Conservation (phyloP, 163 green algal species). For the Trebouxia gelatinosa region DNA sequence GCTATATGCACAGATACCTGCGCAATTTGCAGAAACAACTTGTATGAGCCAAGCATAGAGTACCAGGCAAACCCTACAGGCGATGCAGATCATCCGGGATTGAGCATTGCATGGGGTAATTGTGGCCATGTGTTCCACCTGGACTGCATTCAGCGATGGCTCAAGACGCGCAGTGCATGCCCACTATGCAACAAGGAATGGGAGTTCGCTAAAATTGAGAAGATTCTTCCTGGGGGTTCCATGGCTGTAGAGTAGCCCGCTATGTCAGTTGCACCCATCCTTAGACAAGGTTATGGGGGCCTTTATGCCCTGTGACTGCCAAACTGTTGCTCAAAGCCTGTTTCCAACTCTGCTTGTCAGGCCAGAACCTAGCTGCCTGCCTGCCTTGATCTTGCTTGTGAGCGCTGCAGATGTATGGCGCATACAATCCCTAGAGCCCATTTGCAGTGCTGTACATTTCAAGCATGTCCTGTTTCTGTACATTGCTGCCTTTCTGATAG, state of each 20-base stretch:
- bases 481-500: too few species aligned
- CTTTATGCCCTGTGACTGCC: background rate
- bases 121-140: slow-evolving; percentile 93
- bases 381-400: background rate
- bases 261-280: too few species aligned
- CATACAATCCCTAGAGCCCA: background rate
- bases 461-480: too few species aligned
- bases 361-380: background rate
- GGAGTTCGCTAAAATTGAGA: slow-evolving; percentile 94
- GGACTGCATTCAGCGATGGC: slow-evolving; percentile 93
- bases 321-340: background rate
- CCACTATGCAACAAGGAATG: slow-evolving; percentile 95
- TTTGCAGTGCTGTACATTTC: too few species aligned
- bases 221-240: slow-evolving; percentile 64
- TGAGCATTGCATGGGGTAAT: slow-evolving; percentile 91
- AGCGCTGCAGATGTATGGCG: background rate
- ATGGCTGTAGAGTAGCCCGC: slow-evolving; percentile 17
- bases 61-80: slow-evolving; percentile 91
- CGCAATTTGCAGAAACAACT: slow-evolving; percentile 97
- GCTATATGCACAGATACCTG: slow-evolving; percentile 96
- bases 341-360: background rate
- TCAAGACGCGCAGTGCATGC: slow-evolving; percentile 88
- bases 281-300: too few species aligned
- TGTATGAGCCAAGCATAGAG: slow-evolving; percentile 96
- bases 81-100: slow-evolving; percentile 87